phyloP scores from a whole-genome alignment of 768 basidiomycete species.

The Lentinula guzmanii region DNA sequence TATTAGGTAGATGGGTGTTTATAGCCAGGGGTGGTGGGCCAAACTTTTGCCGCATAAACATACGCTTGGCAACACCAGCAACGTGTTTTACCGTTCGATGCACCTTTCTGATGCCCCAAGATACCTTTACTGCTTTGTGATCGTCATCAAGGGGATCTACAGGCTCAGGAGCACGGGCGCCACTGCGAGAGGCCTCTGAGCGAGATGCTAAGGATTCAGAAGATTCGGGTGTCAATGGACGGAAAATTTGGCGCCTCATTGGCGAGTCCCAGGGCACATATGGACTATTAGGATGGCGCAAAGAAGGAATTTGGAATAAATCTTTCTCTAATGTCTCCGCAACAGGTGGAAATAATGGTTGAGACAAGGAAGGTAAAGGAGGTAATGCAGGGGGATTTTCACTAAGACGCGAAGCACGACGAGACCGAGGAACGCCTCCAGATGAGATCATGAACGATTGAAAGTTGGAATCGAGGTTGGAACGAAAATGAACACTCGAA shows the following conservation, averaged over 20 bases:
- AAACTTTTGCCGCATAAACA: slow-evolving; percentile 6
- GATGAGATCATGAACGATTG: slow-evolving; percentile 10
- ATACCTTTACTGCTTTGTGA: slow-evolving; percentile 17
- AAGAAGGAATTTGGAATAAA: slow-evolving; percentile 23
- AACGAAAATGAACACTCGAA: slow-evolving; percentile 8
- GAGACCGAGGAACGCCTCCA: neutral
- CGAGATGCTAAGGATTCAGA: slow-evolving; percentile 19
- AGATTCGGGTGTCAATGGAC: slow-evolving; percentile 30
- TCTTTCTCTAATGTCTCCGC: slow-evolving; percentile 12
- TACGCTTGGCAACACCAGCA: slow-evolving; percentile 16
- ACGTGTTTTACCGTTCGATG: slow-evolving; percentile 19
- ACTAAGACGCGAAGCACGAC: slow-evolving; percentile 14
- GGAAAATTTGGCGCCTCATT: slow-evolving; percentile 35
- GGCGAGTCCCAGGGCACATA: slow-evolving; percentile 45
- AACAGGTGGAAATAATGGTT: slow-evolving; percentile 28
- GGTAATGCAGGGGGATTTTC: slow-evolving; percentile 25
- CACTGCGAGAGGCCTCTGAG: slow-evolving; percentile 23
- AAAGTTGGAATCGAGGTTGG: slow-evolving; percentile 11
- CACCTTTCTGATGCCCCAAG: slow-evolving; percentile 27
- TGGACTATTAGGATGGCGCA: slow-evolving; percentile 49
- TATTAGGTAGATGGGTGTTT: slow-evolving; percentile 9
- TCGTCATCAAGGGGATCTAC: slow-evolving; percentile 10
- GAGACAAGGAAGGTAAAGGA: slow-evolving; percentile 31
- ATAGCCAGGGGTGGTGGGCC: neutral
- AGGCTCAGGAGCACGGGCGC: slow-evolving; percentile 37